phyloP scores from a whole-genome alignment of 2,329 filamentous ascomycete genomes.

The Alternaria triticina region DNA sequence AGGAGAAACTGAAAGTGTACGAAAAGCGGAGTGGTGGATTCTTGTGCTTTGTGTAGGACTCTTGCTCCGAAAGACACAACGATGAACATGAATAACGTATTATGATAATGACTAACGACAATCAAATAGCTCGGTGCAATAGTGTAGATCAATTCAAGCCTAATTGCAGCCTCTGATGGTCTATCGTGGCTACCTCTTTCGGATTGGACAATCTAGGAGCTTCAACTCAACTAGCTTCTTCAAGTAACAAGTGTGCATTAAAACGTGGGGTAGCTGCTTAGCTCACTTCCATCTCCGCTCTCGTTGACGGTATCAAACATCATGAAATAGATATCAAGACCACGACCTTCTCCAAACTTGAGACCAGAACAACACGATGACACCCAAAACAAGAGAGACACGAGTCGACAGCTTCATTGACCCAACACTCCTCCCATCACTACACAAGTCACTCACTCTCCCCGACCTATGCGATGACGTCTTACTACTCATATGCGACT shows the following conservation, averaged over 20 bases:
- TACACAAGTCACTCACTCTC: constrained; percentile 5
- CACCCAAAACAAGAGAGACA: not conserved
- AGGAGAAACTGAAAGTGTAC: not conserved
- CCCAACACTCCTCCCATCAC: not conserved
- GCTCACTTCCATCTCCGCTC: not conserved
- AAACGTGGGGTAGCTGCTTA: constrained; percentile 3
- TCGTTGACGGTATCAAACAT: not conserved
- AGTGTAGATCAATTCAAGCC: not conserved
- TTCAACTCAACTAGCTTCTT: not conserved
- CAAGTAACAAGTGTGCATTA: not conserved
- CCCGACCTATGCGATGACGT: constrained; percentile 23
- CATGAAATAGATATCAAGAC: not conserved
- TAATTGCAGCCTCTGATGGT: not conserved
- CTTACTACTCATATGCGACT: constrained; percentile 20
- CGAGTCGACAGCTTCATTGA: not conserved
- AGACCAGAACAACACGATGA: not conserved
- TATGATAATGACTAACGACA: constrained; percentile 7
- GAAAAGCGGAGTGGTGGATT: not conserved
- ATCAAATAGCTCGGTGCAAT: not conserved
- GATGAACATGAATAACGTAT: not conserved
- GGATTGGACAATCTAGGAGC: not conserved
- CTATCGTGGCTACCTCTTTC: not conserved
- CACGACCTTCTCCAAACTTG: not conserved
- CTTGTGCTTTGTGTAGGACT: not conserved
- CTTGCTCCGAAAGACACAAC: not conserved